Base-by-base conservation (phyloP, 768 basidiomycete species). In the Pilatotrama ljubarskyi region DNA sequence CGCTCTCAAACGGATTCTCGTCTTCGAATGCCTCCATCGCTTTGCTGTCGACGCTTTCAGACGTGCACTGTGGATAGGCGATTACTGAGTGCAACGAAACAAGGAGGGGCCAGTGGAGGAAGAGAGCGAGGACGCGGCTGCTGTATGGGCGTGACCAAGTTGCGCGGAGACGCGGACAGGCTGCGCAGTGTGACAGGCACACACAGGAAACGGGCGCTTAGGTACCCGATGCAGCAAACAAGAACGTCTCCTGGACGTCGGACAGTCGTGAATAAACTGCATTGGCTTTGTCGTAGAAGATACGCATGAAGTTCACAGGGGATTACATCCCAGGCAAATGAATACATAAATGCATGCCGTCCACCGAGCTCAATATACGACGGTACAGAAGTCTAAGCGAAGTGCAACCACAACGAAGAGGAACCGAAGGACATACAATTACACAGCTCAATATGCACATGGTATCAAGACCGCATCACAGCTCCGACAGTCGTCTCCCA, bases 1-100 rank as follows among this genome's bases (percentile, higher is more conserved):
- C 72, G 25, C 69, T 73, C 42, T 73, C 69, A 63, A 78, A 78
- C 4, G 77, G 77, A 61, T 78, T 78, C 67, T 77, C 76, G 53
- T 77, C 76, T 54, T 78, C 76, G 57, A 73, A 76, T 1, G 63
- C 65, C 41, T 75, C 75, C 74, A 77, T 76, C 22, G 38, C 9
- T 7, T 20, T 24, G 7, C 17, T 17, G 9, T 42, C 15, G 6
- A n/a, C n/a, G n/a, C n/a, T n/a, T n/a, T n/a, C n/a, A n/a, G n/a
- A n/a, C n/a, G n/a, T n/a, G n/a, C n/a, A n/a, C n/a, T n/a, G 46
- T 8, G 18, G 47, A 36, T 36, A 20, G 14, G n/a, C n/a, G n/a
- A n/a, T n/a, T n/a, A n/a, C n/a, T n/a, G n/a, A n/a, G n/a, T n/a
- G n/a, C n/a, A n/a, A n/a, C n/a, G n/a, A n/a, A n/a, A 15, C 0